Evolutionary conservation across 2,329 filamentous ascomycete species (phyloP), one percentile per base, ranked within the genome.

Genomic region (Cladophialophora exuberans): DNA sequence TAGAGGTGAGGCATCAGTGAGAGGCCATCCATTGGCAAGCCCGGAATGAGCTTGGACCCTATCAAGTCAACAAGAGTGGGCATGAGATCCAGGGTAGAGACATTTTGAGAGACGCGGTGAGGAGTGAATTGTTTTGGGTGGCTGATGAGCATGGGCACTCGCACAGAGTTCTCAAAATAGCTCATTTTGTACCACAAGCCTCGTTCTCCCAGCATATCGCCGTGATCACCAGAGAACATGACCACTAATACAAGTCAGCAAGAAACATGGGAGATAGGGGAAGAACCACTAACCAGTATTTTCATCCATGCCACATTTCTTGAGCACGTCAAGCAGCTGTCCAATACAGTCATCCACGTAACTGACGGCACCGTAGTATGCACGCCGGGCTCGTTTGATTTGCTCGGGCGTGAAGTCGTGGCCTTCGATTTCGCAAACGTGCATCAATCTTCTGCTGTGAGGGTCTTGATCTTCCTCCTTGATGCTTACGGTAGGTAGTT

Each of bases 151-250:
- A 97, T 85, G 1, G 92, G 92, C 18, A 97, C 92, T 23, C 92
- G 87, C 41, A 90, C 90, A 10, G 90, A 96, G 35, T 87, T 87
- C 79, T 97, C 92, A 66, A 91, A 96, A 82, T 94, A 97, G 68
- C 85, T 90, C 92, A 97, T 97, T 81, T 97, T 97, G 79, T 96
- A 83, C 92, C 92, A 97, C 42, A 97, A 77, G 4, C 89, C 88
- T 49, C 90, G 86, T 77, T 97, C 92, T 56, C 92, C 92, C 6
- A 97, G 83, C 92, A 97, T 97, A 72, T 97, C 92, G 52, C 92
- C 92, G 68, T 97, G 92, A 70, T 97, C 92, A 39, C 92, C 91
- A 55, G 88, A 92, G 75, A 97, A 97, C 62, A 97, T 85, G 65
- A 97, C 79, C 23, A 61, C 56, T 60, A 26, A 6, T 26, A 18